Base-by-base conservation (phyloP, 208 protist species). In the Trypanosoma avium region DNA sequence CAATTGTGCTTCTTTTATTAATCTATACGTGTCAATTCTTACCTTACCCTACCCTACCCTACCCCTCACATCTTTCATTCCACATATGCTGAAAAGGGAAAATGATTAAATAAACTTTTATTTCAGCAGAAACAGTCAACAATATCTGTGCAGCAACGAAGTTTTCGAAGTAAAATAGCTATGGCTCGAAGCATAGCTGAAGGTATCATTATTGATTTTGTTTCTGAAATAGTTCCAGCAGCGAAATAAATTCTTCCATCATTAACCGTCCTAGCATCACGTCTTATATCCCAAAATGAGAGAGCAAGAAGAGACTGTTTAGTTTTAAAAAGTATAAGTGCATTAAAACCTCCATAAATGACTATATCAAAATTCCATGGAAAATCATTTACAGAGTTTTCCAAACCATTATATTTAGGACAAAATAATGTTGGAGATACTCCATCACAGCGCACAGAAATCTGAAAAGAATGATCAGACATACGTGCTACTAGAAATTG, bases 401-500 rank as follows among this genome's bases (percentile, higher is more conserved):
- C 49, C 45, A 46, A 21, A 29, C 4, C 33, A 22, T 27, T 43
- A 60, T 60, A 73, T 36, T 24, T 67, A 33, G 67, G 67, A 35
- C 36, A 26, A 63, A 60, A 61, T 12, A 61, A 58, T 15, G 49
- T 10, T n/a, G 57, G 57, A 9, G 38, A 42, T 4, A 12, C 24
- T 8, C 15, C 59, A 53, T 59, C 32, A 36, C 74, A 79, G 32
- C 61, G 58, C 13, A 81, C 46, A 30, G 79, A 77, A 19, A 85
- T 46, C 15, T 85, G 79, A 59, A 67, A 81, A 13, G 79, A 78
- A 24, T 71, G 57, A 67, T 85, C 70, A 13, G 79, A 81, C 50
- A 85, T 67, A 17, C 79, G 74, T 21, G 61, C 63, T 19, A 66
- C 79, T 22, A 74, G 55, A 22, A 80, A 27, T 22, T 53, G 47